Base-by-base conservation (phyloP, 164 flowering plant genomes). In the Magnolia officinalis region DNA sequence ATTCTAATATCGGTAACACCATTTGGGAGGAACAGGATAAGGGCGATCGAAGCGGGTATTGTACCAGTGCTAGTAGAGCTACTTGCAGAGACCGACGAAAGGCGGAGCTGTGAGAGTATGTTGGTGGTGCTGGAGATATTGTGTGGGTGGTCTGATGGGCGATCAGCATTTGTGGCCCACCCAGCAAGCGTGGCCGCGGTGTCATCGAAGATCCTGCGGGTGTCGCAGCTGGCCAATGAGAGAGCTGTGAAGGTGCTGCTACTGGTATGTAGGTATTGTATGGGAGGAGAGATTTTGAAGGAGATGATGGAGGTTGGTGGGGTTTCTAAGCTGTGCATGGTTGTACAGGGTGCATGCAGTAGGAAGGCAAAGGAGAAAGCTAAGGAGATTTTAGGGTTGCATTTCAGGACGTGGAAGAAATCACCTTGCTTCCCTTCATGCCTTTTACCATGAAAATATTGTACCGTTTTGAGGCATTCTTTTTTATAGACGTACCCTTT, bases 241-340 rank as follows among this genome's bases (percentile, higher is more conserved):
- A 83, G 80, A 72, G 98, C 89, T 1, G 90, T 92, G 75, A 87
- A 82, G 81, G 82, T 94, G 7, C 63, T 94, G 80, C 63, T 61
- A 8, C 79, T 85, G 16, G 65, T 94, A 7, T 77, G 88, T 8
- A 89, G 76, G 79, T 89, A 66, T 77, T 90, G 89, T 1, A 37
- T 37, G 45, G 86, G 78, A 20, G 82, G 80, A 2, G 70, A 83
- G 13, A 86, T 92, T 29, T 66, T 86, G 61, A 82, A 81, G 73
- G 97, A 92, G 74, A 87, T 94, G 92, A 2, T 86, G 86, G 86
- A 90, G 72, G 37, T 92, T 2, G 98, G 98, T 0, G 92, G 85
- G 18, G 96, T 89, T 77, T 81, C 86, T 7, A 90, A 91, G 84
- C 73, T 94, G 76, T 87, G 90, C 50, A 74, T 82, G 82, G 78